These are phyloP conservation scores for Chondrus crispus DNA, from an alignment of 23 red algal species.

Conservation along the genomic window DNA sequence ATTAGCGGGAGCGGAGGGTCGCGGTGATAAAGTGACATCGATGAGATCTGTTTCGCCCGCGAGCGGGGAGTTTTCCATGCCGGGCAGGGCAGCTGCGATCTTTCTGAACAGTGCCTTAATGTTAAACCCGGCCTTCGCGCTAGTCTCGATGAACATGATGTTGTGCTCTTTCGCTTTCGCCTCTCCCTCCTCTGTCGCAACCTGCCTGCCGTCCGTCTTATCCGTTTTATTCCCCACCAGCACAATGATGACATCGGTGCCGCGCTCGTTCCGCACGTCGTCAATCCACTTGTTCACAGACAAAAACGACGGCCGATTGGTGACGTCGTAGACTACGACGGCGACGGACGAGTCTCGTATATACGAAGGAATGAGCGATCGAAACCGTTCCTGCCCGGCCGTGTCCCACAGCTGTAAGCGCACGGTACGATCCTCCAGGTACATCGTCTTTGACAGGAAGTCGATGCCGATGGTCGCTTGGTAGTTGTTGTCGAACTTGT, in stretches of 20 bases:
- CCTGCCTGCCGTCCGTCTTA: constrained; percentile 87
- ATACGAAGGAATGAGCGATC: constrained; percentile 98
- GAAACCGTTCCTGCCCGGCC: constrained; percentile 98
- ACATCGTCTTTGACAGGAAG: constrained; percentile 99
- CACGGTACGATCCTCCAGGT: constrained; percentile 98
- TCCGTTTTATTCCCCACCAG: constrained; percentile 98
- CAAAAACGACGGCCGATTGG: constrained; percentile 88
- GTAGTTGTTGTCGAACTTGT: constrained; percentile 99
- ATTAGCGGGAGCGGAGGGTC: constrained; percentile 11
- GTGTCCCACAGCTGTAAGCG: constrained; percentile 99
- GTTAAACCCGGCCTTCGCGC: constrained; percentile 93
- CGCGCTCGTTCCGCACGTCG: constrained; percentile 96
- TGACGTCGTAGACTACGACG: constrained; percentile 98
- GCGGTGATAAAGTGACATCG: constrained; percentile 82
- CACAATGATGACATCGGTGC: constrained; percentile 96
- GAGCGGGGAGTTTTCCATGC: constrained; percentile 80
- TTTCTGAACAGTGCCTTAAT: constrained; percentile 99
- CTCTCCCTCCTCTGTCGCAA: constrained; percentile 93
- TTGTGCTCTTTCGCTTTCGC: constrained; percentile 99
- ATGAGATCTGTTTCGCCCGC: constrained; percentile 81
- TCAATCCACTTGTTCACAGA: constrained; percentile 97
- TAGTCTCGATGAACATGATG: constrained; percentile 99
- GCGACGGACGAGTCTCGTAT: constrained; percentile 98
- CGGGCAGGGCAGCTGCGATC: constrained; percentile 95
- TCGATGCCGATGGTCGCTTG: constrained; percentile 99